Percentiles rank a stretch among this genome's conserved stretches.
These are phyloP conservation scores for Starmerella apicola DNA, from an alignment of 805 yeast species.

Conservation along the genomic window DNA sequence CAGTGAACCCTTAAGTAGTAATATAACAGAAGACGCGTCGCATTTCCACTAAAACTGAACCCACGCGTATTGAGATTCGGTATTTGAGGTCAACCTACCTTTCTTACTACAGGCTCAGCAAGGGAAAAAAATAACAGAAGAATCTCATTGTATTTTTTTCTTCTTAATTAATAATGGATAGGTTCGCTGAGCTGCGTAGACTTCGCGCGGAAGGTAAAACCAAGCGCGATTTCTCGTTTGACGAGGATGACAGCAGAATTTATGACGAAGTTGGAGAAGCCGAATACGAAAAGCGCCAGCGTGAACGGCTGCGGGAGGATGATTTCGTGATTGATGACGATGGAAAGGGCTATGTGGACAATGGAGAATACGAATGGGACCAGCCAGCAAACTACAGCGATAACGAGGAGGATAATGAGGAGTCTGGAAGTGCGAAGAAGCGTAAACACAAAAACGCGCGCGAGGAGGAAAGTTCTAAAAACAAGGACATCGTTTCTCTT, in stretches of 20 bases:
- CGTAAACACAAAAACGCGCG: slow-evolving; percentile 11
- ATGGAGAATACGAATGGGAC: slow-evolving; percentile 87
- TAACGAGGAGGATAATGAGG: slow-evolving; percentile 29
- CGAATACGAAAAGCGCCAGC: slow-evolving; percentile 60
- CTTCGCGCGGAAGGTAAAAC: slow-evolving; percentile 31
- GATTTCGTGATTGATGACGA: slow-evolving; percentile 91
- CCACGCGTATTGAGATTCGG: too few relatives aligned
- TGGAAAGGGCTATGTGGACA: slow-evolving; percentile 88
- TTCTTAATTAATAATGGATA: too few relatives aligned
- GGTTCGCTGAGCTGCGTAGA: slow-evolving; percentile 16
- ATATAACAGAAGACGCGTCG: too few relatives aligned
- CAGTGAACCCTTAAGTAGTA: too few relatives aligned
- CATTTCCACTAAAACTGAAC: too few relatives aligned
- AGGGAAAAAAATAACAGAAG: too few relatives aligned
- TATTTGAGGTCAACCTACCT: too few relatives aligned
- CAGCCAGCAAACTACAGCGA: slow-evolving; percentile 10
- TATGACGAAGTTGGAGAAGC: slow-evolving; percentile 84
- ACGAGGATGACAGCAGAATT: slow-evolving; percentile 43
- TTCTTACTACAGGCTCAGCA: too few relatives aligned
- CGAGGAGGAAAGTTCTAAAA: slow-evolving; percentile 29
- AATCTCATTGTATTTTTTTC: too few relatives aligned
- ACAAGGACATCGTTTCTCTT: slow-evolving; percentile 29
- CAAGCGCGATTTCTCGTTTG: slow-evolving; percentile 34
- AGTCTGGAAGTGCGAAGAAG: slow-evolving; percentile 22
- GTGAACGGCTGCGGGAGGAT: slow-evolving; percentile 71